Conservation (phyloP, 2,329 filamentous ascomycete genomes). For the Harringtonia aguacate region DNA sequence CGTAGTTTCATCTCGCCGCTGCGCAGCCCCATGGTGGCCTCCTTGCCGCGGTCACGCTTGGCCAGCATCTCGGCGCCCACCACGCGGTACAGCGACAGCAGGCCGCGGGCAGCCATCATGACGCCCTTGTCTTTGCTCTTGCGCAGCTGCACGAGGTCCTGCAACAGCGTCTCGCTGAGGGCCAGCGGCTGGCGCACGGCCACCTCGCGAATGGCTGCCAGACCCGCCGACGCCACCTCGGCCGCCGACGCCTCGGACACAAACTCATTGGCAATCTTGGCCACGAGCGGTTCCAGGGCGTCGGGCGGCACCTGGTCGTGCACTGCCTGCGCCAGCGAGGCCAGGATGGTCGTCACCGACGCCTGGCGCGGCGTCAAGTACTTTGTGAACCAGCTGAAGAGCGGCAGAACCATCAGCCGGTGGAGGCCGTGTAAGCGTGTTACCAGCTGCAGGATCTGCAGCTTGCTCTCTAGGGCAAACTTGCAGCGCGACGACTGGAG, state of each 20-base stretch:
- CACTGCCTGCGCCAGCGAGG: conserved; percentile 82
- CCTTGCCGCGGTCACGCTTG: conserved; percentile 84
- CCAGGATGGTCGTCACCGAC: conserved; percentile 85
- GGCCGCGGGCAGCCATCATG: conserved; percentile 95
- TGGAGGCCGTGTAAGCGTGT: conserved; percentile 87
- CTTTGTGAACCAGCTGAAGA: conserved; percentile 96
- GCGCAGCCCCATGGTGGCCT: conserved; percentile 70
- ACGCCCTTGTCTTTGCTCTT: conserved; percentile 98
- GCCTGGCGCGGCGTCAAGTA: conserved; percentile 76
- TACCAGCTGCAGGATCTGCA: conserved; percentile 66
- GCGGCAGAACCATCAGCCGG: conserved; percentile 75
- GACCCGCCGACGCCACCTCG: conserved; percentile 77
- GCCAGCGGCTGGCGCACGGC: conserved; percentile 88
- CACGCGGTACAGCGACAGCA: conserved; percentile 84
- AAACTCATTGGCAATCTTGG: conserved; percentile 97
- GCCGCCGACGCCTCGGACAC: conserved; percentile 87
- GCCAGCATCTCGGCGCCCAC: conserved; percentile 81
- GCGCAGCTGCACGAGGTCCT: conserved; percentile 90
- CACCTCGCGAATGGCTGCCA: conserved; percentile 92
- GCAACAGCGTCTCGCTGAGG: conserved; percentile 90
- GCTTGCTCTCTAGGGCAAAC: conserved; percentile 76
- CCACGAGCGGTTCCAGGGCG: conserved; percentile 76
- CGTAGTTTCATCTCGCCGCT: conserved; percentile 64
- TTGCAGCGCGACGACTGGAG: conserved; percentile 78
- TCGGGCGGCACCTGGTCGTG: conserved; percentile 90